Percentiles rank a stretch among this genome's conserved stretches.
Evolutionary conservation across 1,139 yeast species (phyloP).

Genomic region (Dujonia santamariae): DNA sequence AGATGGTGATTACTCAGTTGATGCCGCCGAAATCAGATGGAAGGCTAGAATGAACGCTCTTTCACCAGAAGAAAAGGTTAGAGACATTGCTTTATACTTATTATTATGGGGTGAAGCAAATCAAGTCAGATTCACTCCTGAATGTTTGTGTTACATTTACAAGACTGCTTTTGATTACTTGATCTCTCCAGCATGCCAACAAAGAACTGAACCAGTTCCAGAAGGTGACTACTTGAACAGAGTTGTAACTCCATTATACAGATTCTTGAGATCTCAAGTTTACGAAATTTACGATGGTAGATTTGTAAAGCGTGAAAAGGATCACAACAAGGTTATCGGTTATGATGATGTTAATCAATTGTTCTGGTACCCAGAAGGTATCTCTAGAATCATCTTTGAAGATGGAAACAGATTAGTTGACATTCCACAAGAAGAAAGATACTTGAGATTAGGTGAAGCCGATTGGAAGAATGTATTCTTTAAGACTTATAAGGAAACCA

Average conservation of each 20-base stretch:
- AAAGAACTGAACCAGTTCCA: slow-evolving; percentile 83
- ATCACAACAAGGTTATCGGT: slow-evolving; percentile 91
- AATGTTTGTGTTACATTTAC: slow-evolving; percentile 86
- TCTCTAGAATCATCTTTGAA: slow-evolving; percentile 83
- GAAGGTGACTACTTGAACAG: slow-evolving; percentile 96
- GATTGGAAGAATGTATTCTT: slow-evolving; percentile 91
- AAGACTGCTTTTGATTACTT: slow-evolving; percentile 90
- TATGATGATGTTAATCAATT: slow-evolving; percentile 98
- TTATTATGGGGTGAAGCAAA: slow-evolving; percentile 98
- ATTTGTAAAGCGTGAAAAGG: slow-evolving; percentile 95
- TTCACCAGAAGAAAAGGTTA: slow-evolving; percentile 69
- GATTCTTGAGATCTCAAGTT: slow-evolving; percentile 89
- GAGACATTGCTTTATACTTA: slow-evolving; percentile 86
- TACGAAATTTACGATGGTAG: slow-evolving; percentile 93
- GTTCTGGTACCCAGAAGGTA: slow-evolving; percentile 99
- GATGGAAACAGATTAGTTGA: slow-evolving; percentile 93
- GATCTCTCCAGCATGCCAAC: slow-evolving; percentile 86
- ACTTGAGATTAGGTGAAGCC: slow-evolving; percentile 84
- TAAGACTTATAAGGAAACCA: slow-evolving; percentile 93
- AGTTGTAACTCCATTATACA: slow-evolving; percentile 87
- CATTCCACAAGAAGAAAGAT: slow-evolving; percentile 86
- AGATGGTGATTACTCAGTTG: slow-evolving; percentile 76
- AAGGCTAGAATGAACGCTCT: slow-evolving; percentile 48
- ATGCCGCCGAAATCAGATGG: slow-evolving; percentile 52
- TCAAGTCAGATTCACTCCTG: slow-evolving; percentile 94